Conservation (phyloP, 768 basidiomycete species). For the Rhizopogon vesiculosus region DNA sequence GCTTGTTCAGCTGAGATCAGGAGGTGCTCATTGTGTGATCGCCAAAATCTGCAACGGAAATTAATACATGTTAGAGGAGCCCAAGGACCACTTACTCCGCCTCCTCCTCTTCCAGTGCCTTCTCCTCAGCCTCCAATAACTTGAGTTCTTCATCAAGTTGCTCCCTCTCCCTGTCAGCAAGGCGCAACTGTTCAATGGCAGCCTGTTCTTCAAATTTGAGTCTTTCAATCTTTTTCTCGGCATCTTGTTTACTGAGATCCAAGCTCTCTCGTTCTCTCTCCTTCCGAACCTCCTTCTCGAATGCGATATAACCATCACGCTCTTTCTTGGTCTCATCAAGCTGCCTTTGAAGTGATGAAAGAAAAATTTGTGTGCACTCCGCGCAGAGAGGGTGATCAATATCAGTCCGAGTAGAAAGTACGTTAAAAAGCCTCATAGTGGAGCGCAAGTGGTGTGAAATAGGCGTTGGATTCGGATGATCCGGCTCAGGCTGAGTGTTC, state of each 20-base stretch:
- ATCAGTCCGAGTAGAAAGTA: conserved; percentile 71
- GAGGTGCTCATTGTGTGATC: conserved; percentile 68
- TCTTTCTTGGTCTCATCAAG: conserved; percentile 90
- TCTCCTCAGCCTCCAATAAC: conserved; percentile 73
- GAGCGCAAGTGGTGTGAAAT: conserved; percentile 76
- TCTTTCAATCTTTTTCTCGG: conserved; percentile 68
- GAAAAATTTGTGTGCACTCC: conserved; percentile 85
- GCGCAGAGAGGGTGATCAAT: conserved; percentile 93
- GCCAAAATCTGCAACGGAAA: conserved; percentile 65
- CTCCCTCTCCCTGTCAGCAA: conserved; percentile 71
- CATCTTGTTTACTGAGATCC: conserved; percentile 56
- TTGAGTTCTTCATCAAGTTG: conserved; percentile 71
- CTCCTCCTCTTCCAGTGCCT: conserved; percentile 75
- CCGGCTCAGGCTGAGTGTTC: conserved; percentile 36
- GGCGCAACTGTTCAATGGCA: conserved; percentile 71
- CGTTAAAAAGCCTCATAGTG: conserved; percentile 67
- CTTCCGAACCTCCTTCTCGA: conserved; percentile 82
- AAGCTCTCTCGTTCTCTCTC: conserved; percentile 72
- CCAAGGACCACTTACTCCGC: conserved; percentile 53
- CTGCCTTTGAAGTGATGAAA: conserved; percentile 69
- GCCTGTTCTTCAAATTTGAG: conserved; percentile 62
- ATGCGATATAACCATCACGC: conserved; percentile 89
- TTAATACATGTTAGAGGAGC: not conserved
- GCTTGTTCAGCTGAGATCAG: conserved; percentile 60
- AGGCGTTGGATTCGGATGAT: conserved; percentile 63